Conservation (phyloP, 345 rosid genomes). For the Psidium friedrichsthalianum region DNA sequence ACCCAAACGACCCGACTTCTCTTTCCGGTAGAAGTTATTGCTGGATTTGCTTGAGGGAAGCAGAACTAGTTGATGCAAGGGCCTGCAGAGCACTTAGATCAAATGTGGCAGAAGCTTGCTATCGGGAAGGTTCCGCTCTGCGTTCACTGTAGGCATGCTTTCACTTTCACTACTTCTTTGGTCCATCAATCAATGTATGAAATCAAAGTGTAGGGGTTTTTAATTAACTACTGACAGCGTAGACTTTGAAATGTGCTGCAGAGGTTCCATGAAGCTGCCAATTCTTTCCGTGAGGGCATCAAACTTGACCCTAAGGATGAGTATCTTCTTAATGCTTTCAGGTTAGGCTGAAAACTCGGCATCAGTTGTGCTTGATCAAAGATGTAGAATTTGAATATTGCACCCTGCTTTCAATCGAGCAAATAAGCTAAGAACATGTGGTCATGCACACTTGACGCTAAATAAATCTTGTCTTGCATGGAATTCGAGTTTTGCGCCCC, state of each 20-base stretch:
- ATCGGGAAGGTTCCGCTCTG: conserved; percentile 89
- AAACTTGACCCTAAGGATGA: conserved; percentile 59
- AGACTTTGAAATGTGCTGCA: conserved; percentile 11
- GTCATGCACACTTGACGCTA: background rate
- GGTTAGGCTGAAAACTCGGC: background rate
- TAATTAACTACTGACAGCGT: background rate
- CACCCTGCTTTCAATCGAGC: background rate
- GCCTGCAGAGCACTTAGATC: conserved; percentile 61
- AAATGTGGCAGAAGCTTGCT: conserved; percentile 84
- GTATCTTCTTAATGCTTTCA: conserved; percentile 14
- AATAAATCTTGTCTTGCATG: background rate
- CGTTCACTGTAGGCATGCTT: conserved; percentile 26
- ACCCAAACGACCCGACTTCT: conserved; percentile 61
- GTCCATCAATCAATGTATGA: background rate
- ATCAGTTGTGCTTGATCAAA: background rate
- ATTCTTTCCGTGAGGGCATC: conserved; percentile 78
- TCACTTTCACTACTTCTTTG: background rate
- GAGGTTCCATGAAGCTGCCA: conserved; percentile 87
- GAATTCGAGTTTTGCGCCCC: background rate
- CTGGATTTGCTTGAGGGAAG: conserved; percentile 64
- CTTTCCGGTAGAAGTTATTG: conserved; percentile 84
- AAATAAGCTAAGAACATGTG: background rate
- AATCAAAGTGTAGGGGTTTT: background rate
- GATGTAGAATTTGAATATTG: background rate
- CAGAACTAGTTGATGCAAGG: conserved; percentile 70